These are phyloP conservation scores for Copromyces sp. DNA, from an alignment of 495 filamentous ascomycete genomes.

Conservation along the genomic window DNA sequence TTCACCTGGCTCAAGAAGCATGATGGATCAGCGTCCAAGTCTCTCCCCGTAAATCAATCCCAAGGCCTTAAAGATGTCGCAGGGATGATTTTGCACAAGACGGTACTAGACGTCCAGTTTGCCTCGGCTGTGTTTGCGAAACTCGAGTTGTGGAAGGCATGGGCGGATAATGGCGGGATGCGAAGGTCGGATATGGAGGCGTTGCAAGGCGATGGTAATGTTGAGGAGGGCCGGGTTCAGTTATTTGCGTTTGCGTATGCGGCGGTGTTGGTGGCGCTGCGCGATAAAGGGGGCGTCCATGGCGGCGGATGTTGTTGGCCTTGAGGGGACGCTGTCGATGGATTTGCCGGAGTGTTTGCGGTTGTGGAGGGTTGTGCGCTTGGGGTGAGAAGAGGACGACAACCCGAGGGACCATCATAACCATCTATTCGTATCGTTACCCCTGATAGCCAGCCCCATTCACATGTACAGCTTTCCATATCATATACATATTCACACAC, in stretches of 20 bases:
- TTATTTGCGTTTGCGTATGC: slow-evolving; percentile 39
- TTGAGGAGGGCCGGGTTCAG: not conserved
- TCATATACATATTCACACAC: not conserved
- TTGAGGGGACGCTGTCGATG: slow-evolving; percentile 43
- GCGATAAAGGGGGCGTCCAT: slow-evolving; percentile 37
- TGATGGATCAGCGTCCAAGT: slow-evolving; percentile 5
- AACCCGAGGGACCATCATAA: not conserved
- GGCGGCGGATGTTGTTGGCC: slow-evolving; percentile 9
- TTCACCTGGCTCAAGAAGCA: slow-evolving; percentile 37
- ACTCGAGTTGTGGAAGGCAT: slow-evolving; percentile 47
- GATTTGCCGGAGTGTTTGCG: slow-evolving; percentile 53
- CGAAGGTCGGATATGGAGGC: slow-evolving; percentile 37
- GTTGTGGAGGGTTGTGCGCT: slow-evolving; percentile 47
- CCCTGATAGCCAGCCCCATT: not conserved
- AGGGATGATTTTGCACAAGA: slow-evolving; percentile 41
- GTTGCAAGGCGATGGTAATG: slow-evolving; percentile 29
- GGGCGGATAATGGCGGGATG: slow-evolving; percentile 50
- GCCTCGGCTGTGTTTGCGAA: slow-evolving; percentile 34
- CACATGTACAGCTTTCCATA: not conserved
- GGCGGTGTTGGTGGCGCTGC: slow-evolving; percentile 40
- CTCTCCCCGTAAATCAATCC: slow-evolving; percentile 2
- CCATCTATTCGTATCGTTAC: not conserved
- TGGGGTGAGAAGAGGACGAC: slow-evolving; percentile 33
- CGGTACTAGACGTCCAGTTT: slow-evolving; percentile 42
- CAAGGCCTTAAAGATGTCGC: slow-evolving; percentile 30